Base-by-base conservation (phyloP, 2,329 filamentous ascomycete species). In the Parastagonospora nodorum region DNA sequence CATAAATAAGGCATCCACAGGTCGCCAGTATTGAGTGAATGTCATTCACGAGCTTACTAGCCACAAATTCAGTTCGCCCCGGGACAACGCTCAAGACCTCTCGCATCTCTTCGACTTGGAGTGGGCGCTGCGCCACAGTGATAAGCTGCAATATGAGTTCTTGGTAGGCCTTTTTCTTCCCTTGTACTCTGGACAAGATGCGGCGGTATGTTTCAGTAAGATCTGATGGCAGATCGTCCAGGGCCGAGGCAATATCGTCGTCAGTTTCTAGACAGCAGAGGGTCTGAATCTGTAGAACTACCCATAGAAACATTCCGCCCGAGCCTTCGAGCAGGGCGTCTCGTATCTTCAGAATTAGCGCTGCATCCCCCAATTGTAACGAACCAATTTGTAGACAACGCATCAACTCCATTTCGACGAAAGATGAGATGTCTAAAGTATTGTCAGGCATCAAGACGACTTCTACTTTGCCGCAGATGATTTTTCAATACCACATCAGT, bases 11-110 rank as follows among this genome's bases (percentile, higher is more conserved):
- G 28, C 60, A 62, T 12, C 62, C 62, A 36, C 62, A 63, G 42
- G 45, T 53, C 10, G 51, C 35, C 27, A 65, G 38, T 33, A 51
- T 44, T 7, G 53, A 11, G 15, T 50, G 14, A 2, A 65, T 38
- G 19, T 61, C 45, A 29, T 62, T 60, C 12, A 61, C 5, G 8
- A 55, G 12, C 15, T 36, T 55, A 1, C 58, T 41, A 9, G 53
- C 16, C n/a, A n/a, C n/a, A n/a, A 29, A 44, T 41, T 54, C 58
- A 61, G 1, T 24, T 43, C 0, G 48, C 2, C 75, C 74, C 4
- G 67, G 64, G 1, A 52, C 50, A 0, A 79, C 71, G 7, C 74
- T 75, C 0, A 76, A 43, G 9, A 73, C 74, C 60, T 78, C 75
- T n/a, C 66, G 62, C 33, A 79, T 55, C 35, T 78, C 69, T 0